Evolutionary conservation across 805 yeast genomes (phyloP).

Genomic region (Saturnispora galanensis): DNA sequence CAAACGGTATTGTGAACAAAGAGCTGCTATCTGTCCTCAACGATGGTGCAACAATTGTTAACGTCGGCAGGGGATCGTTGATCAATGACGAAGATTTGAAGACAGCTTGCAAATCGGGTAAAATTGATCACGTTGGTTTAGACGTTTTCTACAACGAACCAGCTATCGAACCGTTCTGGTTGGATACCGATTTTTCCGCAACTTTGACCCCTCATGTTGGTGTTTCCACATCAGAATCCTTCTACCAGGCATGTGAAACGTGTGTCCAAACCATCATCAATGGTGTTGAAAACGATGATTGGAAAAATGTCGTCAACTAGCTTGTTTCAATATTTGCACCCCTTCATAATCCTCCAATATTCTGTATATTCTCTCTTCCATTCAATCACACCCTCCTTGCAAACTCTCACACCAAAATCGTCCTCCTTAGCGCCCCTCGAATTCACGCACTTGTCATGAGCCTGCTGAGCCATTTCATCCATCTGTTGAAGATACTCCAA

Average conservation of each 20-base stretch:
- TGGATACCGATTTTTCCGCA: constrained; percentile 25
- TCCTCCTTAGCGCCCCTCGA: constrained; percentile 14
- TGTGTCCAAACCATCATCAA: constrained; percentile 48
- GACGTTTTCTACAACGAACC: constrained; percentile 70
- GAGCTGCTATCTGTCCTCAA: constrained; percentile 37
- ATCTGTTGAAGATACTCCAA: not conserved
- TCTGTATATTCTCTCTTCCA: constrained; percentile 14
- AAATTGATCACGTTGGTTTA: constrained; percentile 55
- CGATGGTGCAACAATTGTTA: constrained; percentile 52
- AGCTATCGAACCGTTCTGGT: constrained; percentile 21
- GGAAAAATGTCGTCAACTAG: constrained; percentile 9
- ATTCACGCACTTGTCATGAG: constrained; percentile 9
- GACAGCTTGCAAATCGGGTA: constrained; percentile 48
- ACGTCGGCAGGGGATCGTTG: constrained; percentile 67
- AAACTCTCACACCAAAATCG: constrained; percentile 18
- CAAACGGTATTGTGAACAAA: constrained; percentile 44
- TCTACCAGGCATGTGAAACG: constrained; percentile 37
- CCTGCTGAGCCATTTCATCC: constrained; percentile 9
- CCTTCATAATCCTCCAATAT: constrained; percentile 7
- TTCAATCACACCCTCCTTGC: constrained; percentile 10
- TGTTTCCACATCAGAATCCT: constrained; percentile 51
- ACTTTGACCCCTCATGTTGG: constrained; percentile 65
- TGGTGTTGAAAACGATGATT: constrained; percentile 29
- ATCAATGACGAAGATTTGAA: constrained; percentile 60
- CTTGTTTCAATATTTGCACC: too few relatives aligned